A percentile compares a stretch with the other conserved stretches of the same genome.
Evolutionary conservation across 2,329 filamentous ascomycete genomes (phyloP).

Genomic region (Hypoxylon sp.): DNA sequence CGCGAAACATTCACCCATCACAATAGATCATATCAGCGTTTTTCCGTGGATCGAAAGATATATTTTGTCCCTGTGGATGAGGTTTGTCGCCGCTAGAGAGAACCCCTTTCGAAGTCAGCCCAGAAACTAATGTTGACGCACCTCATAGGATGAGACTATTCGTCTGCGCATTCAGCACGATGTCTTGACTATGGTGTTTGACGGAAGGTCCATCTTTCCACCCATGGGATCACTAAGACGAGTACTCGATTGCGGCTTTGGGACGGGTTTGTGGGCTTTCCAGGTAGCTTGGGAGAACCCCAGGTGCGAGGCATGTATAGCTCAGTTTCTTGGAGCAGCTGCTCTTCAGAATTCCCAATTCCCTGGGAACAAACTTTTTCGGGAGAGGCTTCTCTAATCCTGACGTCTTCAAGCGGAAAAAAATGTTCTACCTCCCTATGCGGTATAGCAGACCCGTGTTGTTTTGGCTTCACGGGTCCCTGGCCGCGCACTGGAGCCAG

Average conservation of each 20-base stretch:
- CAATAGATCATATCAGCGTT: conserved; percentile 76
- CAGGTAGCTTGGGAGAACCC: conserved; percentile 77
- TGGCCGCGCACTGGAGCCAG: background rate
- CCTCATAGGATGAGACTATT: conserved; percentile 74
- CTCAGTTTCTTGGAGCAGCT: conserved; percentile 33
- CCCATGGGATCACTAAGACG: conserved; percentile 69
- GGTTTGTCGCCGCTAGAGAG: conserved; percentile 59
- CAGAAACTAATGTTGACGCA: conserved; percentile 34
- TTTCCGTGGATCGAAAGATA: conserved; percentile 73
- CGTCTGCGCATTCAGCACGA: conserved; percentile 75
- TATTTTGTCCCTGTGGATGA: conserved; percentile 81
- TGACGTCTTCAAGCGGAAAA: conserved; percentile 19
- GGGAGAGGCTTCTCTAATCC: conserved; percentile 12
- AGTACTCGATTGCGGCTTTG: conserved; percentile 81
- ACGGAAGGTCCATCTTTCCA: conserved; percentile 78
- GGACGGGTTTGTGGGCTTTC: conserved; percentile 76
- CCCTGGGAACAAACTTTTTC: conserved; percentile 2
- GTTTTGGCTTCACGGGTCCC: conserved; percentile 6
- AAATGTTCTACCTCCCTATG: conserved; percentile 4
- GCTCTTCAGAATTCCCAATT: conserved; percentile 22
- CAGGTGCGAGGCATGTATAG: conserved; percentile 70
- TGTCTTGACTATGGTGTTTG: conserved; percentile 75
- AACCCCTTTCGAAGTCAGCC: conserved; percentile 30
- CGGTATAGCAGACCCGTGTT: conserved; percentile 9
- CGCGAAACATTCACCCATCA: conserved; percentile 72